Conservation (phyloP, 1,284 basidiomycete species). For the Stygiomarasmius scandens region DNA sequence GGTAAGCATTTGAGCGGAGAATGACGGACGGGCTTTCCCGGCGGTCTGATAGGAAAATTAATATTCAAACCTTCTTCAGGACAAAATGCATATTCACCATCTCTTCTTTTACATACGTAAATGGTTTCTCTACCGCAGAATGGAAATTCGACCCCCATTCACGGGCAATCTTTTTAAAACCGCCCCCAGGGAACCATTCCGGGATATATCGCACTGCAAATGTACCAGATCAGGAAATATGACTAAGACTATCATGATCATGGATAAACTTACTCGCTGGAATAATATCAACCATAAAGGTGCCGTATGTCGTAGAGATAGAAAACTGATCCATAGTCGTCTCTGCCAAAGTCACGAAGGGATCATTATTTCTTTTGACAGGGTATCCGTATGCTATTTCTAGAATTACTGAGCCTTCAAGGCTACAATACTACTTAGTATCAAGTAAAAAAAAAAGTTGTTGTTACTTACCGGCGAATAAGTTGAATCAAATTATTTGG, state of each 20-base stretch:
- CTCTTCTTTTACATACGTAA: neutral
- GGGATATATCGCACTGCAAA: constrained; percentile 6
- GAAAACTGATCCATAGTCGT: neutral
- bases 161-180: constrained; percentile 3
- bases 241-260: too few relatives aligned
- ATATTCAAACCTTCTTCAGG: neutral
- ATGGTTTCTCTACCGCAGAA: neutral
- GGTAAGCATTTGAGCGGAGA: neutral
- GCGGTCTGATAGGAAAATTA: neutral
- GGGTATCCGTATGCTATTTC: neutral
- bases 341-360: neutral
- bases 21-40: neutral
- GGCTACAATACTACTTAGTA: neutral
- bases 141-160: neutral
- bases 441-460: too few relatives aligned
- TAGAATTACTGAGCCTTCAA: neutral
- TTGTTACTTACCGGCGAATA: neutral
- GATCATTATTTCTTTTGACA: neutral
- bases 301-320: neutral
- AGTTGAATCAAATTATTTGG: neutral
- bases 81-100: constrained; percentile 8
- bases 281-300: neutral
- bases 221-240: neutral
- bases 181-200: constrained; percentile 4
- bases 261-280: neutral